Base-by-base conservation (phyloP, 1,284 basidiomycete species). In the Ustilago sp. region DNA sequence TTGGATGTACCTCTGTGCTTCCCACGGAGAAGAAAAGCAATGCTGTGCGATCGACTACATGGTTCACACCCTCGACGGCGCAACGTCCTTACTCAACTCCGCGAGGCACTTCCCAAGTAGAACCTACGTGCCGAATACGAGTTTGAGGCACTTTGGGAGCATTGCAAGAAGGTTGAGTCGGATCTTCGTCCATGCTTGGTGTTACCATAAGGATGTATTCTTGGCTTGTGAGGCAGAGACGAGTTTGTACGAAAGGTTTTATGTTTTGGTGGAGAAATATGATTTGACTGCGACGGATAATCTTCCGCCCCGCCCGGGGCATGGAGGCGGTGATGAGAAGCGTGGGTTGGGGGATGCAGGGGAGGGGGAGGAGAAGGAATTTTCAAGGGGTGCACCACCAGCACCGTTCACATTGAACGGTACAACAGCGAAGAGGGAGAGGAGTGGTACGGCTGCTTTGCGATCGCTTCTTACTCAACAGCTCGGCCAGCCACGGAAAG, bases 11-110 rank as follows among this genome's bases (percentile, higher is more conserved):
- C 88, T 98, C 3, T 99, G 96, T 83, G 95, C 96, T 35, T 94
- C 95, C 0, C 95, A 98, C 80, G 81, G 80, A 34, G 84, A 85
- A 34, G 82, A 83, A 36, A 80, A 80, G 32, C 77, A 83, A 57
- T 99, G 96, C 87, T 95, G 93, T 84, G 96, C 95, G 1, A 96
- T 98, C 64, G 95, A 98, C 88, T 98, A 98, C 87, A 97, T 96
- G 70, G 88, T 95, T 8, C 96, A 98, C 86, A 96, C 95, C 0
- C 89, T 97, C 13, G 95, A 98, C 87, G 94, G 93, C 75, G 94
- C 95, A 6, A 94, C 94, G 0, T 93, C 94, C 1, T 89, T 97
- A n/a, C 89, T 98, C 59, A 95, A 95, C 87, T 95, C 94, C 3
- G 91, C 94, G 4, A 89, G 93, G 58, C 92, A 93, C 17, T 98